These are phyloP conservation scores for Phoenix dactylifera DNA, from an alignment of 176 grass and related monocot species.

Conservation along the genomic window DNA sequence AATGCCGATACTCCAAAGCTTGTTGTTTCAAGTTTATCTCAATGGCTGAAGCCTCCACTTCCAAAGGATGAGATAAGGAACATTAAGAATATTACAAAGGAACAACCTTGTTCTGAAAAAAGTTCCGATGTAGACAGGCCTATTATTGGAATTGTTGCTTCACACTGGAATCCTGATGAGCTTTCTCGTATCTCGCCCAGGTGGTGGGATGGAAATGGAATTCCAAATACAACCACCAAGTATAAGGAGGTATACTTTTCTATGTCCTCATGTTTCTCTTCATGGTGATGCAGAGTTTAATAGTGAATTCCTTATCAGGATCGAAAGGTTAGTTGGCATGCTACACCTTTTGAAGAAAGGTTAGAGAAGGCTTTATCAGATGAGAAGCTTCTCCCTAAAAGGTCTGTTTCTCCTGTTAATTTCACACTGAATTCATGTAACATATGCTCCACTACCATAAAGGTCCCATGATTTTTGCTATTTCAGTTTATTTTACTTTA, in stretches of 20 bases:
- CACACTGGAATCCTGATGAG: constrained; percentile 17
- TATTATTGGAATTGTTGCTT: constrained; percentile 21
- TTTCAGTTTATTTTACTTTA: too few relatives aligned
- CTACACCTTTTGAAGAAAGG: too few relatives aligned
- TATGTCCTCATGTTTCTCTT: background rate
- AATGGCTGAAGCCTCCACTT: constrained; percentile 38
- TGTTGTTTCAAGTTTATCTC: constrained; percentile 32
- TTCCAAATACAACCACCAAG: constrained; percentile 60
- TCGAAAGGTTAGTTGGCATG: too few relatives aligned
- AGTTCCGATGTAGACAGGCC: constrained; percentile 8
- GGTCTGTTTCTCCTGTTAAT: too few relatives aligned
- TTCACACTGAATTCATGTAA: too few relatives aligned
- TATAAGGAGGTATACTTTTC: constrained; percentile 55
- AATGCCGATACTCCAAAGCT: constrained; percentile 30
- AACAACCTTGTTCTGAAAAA: background rate
- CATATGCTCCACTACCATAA: too few relatives aligned
- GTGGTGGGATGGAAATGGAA: constrained; percentile 41
- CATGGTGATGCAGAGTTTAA: background rate
- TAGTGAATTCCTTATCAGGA: too few relatives aligned
- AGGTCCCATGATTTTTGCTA: too few relatives aligned
- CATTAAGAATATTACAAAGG: background rate
- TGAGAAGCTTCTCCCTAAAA: too few relatives aligned
- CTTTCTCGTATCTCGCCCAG: constrained; percentile 21
- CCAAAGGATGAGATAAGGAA: constrained; percentile 5
- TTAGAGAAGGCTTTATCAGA: too few relatives aligned